Evolutionary conservation across 2,329 filamentous ascomycete genomes (phyloP).

Genomic region (Cladorrhinum sp.): DNA sequence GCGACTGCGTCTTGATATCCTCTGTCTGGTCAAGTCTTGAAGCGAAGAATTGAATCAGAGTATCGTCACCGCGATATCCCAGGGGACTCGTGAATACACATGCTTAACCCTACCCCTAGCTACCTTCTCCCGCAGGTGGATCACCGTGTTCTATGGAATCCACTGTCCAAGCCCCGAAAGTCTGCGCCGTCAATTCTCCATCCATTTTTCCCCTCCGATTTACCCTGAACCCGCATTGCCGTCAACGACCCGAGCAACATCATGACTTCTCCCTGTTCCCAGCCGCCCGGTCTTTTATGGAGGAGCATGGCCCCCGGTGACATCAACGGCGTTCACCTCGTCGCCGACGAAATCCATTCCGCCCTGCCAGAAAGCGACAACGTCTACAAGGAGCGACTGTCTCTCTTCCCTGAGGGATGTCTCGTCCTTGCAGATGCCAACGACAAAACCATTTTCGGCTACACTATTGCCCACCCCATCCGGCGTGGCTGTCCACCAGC

Average conservation of each 20-base stretch:
- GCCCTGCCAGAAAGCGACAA: constrained; percentile 32
- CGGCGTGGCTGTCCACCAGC: constrained; percentile 30
- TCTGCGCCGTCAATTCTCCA: no score
- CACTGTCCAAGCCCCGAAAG: no score
- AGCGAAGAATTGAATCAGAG: no score
- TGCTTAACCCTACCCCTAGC: no score
- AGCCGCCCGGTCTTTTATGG: not conserved
- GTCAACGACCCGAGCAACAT: not conserved
- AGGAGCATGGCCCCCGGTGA: constrained; percentile 18
- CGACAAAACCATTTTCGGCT: constrained; percentile 32
- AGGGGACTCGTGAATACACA: no score
- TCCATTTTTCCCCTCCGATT: no score
- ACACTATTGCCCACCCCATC: constrained; percentile 38
- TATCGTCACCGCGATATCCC: no score
- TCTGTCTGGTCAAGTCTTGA: no score
- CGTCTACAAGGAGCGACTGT: constrained; percentile 34
- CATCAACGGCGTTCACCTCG: constrained; percentile 26
- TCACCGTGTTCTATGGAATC: no score
- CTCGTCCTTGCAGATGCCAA: constrained; percentile 28
- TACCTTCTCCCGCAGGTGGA: no score
- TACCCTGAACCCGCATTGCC: no score
- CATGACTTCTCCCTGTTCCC: not conserved
- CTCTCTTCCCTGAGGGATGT: constrained; percentile 36
- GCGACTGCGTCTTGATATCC: no score
- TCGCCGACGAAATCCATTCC: constrained; percentile 32